Conservation (phyloP, 2,329 filamentous ascomycete species). For the Sclerotinia minor region DNA sequence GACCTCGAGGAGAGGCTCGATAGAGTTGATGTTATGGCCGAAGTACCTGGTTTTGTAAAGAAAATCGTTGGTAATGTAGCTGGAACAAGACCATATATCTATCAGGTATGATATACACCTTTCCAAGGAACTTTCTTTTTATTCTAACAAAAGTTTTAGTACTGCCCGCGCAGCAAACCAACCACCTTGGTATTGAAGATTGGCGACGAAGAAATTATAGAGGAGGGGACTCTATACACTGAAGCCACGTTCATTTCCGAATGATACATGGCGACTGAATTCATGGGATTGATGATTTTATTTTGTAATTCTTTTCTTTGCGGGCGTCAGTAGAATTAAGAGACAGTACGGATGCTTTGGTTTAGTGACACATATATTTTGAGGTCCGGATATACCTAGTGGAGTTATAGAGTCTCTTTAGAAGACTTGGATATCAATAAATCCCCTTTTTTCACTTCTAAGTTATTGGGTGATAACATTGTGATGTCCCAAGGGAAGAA, state of each 20-base stretch:
- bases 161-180: slow-evolving; percentile 61
- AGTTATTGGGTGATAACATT: background rate
- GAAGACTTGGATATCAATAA: background rate
- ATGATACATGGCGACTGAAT: slow-evolving; percentile 25
- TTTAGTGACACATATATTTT: slow-evolving; percentile 20
- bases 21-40: slow-evolving; percentile 91
- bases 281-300: slow-evolving; percentile 6
- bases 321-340: slow-evolving; percentile 36
- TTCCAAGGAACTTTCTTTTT: background rate
- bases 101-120: slow-evolving; percentile 64
- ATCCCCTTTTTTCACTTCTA: no score
- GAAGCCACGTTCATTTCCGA: slow-evolving; percentile 96
- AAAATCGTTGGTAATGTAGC: slow-evolving; percentile 83
- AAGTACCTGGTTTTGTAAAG: slow-evolving; percentile 95
- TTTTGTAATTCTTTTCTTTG: slow-evolving; percentile 26
- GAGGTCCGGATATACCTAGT: background rate
- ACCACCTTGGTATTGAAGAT: slow-evolving; percentile 80
- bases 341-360: slow-evolving; percentile 38
- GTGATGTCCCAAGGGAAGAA: no score
- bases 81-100: slow-evolving; percentile 96
- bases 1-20: slow-evolving; percentile 70
- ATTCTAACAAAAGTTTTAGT: slow-evolving; percentile 54
- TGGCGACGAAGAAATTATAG: slow-evolving; percentile 73
- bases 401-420: slow-evolving; percentile 8
- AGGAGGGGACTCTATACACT: slow-evolving; percentile 77